Evolutionary conservation across 768 basidiomycete genomes (phyloP), one percentile per base, ranked within the genome.

Genomic region (Grammothele lineata): DNA sequence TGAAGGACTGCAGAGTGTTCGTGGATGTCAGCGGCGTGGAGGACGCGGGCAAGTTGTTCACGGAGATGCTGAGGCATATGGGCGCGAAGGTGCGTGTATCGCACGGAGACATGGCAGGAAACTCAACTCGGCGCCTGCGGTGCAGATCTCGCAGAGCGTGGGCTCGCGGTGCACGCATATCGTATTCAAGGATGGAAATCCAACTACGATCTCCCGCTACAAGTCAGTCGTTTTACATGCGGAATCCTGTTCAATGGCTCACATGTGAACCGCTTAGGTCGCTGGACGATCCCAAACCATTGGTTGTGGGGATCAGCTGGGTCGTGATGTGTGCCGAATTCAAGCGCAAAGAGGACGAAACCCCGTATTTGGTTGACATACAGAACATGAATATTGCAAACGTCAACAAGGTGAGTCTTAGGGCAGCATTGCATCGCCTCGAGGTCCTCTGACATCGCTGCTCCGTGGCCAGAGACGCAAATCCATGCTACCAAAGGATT

Each of bases 271-370:
- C 35, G 21, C 23, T 24, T 26, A 87, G 86, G 43, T 60, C 80
- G 39, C 67, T 88, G 19, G 70, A 78, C 37, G 83, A 89, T 33
- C 87, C 63, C 58, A 75, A 83, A 58, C 92, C 92, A 0, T 54
- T 69, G 21, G 81, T 91, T 14, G 85, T 95, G 14, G 87, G 89
- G 7, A 88, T 92, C 55, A 85, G 80, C 15, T 93, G 92, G 92
- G 86, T 94, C 4, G 87, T 92, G 2, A 83, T 89, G 58, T 94
- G 90, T 54, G 85, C 77, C 2, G 90, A 92, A 57, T 77, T 81
- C 52, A 72, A 75, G 37, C 63, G 63, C 32, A 76, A 66, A 37
- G 77, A 86, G 3, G 87, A 84, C 19, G 91, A 91, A 60, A 63
- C 69, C 3, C 73, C 68, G 36, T 87, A 81, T 59, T 65, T 81